Conservation (phyloP, 2,329 filamentous ascomycete genomes). For the Macrophomina phaseolina region DNA sequence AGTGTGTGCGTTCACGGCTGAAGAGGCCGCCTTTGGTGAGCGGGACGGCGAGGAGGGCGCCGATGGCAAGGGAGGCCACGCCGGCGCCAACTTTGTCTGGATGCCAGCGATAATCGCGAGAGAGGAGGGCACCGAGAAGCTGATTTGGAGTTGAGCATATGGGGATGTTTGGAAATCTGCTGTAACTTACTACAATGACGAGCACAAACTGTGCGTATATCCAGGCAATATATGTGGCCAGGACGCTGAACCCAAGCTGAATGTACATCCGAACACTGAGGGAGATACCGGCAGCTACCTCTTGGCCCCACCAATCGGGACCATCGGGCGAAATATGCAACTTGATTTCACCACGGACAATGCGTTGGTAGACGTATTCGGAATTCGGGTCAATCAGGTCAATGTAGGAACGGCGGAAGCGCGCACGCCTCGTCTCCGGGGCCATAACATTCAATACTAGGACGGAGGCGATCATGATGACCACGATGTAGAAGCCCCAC, state of each 20-base stretch:
- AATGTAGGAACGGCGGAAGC: constrained; percentile 69
- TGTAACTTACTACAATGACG: constrained; percentile 65
- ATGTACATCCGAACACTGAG: constrained; percentile 73
- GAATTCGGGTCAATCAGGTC: constrained; percentile 55
- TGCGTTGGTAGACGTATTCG: constrained; percentile 43
- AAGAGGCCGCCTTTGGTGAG: constrained; percentile 75
- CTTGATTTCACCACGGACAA: constrained; percentile 76
- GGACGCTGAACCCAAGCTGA: constrained; percentile 74
- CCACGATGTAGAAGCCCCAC: constrained; percentile 78
- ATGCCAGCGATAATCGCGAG: constrained; percentile 68
- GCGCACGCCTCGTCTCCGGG: constrained; percentile 73
- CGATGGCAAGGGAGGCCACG: constrained; percentile 69
- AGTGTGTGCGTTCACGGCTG: constrained; percentile 66
- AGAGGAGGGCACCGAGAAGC: constrained; percentile 73
- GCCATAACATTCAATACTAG: constrained; percentile 72
- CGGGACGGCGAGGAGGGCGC: constrained; percentile 72
- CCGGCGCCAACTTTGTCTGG: constrained; percentile 71
- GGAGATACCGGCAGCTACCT: constrained; percentile 72
- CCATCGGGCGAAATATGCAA: constrained; percentile 75
- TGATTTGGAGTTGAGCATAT: constrained; percentile 37
- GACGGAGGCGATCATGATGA: constrained; percentile 69
- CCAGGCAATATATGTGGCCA: constrained; percentile 75
- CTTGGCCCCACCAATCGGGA: constrained; percentile 78
- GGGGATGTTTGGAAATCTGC: not conserved
- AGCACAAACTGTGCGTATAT: constrained; percentile 79